A percentile compares a stretch with the other conserved stretches of the same genome.
Evolutionary conservation across 768 basidiomycete species (phyloP).

Genomic region (Suillus clintonianus): DNA sequence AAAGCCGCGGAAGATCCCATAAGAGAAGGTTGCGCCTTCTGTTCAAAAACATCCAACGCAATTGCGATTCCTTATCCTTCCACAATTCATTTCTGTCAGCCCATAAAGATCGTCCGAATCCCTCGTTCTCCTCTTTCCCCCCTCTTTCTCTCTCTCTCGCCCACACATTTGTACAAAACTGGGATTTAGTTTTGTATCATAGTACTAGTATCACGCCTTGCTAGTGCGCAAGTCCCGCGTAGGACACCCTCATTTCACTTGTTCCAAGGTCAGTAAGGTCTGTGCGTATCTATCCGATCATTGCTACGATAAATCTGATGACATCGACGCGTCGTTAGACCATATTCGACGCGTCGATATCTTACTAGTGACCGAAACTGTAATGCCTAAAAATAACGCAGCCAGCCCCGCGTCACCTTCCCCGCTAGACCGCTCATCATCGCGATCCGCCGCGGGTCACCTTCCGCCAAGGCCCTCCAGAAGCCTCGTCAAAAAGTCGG

Average conservation of each 20-base stretch:
- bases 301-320: not conserved
- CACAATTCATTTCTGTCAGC: not conserved
- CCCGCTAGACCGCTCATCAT: not conserved
- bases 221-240: not conserved
- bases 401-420: not conserved
- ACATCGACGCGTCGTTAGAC: not conserved
- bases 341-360: not conserved
- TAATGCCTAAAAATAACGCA: not conserved
- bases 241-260: not conserved
- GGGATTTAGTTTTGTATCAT: slow-evolving; percentile 1
- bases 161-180: not conserved
- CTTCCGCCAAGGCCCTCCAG: slow-evolving; percentile 1
- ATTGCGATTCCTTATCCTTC: slow-evolving; percentile 1
- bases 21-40: not conserved
- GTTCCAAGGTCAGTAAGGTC: not conserved
- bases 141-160: not conserved
- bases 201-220: not conserved
- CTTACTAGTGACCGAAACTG: not conserved
- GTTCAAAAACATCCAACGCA: not conserved
- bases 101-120: not conserved
- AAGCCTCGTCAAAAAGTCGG: not conserved
- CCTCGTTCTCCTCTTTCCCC: not conserved
- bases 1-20: not conserved
- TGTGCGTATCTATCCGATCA: not conserved
- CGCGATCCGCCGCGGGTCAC: not conserved